Evolutionary conservation across 2,329 filamentous ascomycete genomes (phyloP).

Genomic region (Sarocladium oryzae): DNA sequence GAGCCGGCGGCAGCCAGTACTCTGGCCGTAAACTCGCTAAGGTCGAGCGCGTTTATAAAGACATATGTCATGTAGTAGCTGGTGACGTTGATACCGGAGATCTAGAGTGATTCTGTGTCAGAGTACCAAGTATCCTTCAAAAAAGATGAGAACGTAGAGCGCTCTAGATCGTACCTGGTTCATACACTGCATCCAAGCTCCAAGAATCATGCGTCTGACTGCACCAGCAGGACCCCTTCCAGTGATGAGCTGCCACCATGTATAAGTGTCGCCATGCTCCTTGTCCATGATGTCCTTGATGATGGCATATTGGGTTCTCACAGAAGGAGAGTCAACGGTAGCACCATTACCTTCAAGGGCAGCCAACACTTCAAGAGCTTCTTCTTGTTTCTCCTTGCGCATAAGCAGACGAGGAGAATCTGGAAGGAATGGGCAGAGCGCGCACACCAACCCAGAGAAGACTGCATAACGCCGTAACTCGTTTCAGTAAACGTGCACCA

Average conservation of each 20-base stretch:
- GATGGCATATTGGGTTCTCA: constrained; percentile 16
- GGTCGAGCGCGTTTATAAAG: constrained; percentile 8
- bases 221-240: constrained; percentile 22
- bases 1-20: constrained; percentile 13
- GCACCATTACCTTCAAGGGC: constrained; percentile 16
- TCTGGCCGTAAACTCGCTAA: constrained; percentile 9
- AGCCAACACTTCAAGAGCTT: constrained; percentile 15
- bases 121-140: not conserved
- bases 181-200: constrained; percentile 30
- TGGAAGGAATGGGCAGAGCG: constrained; percentile 15
- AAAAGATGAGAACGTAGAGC: not conserved
- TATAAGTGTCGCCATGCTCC: constrained; percentile 36
- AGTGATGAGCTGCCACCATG: constrained; percentile 36
- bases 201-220: constrained; percentile 21
- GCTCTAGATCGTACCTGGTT: not conserved
- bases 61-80: constrained; percentile 21
- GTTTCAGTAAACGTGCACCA: too few relatives aligned
- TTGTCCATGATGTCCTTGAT: constrained; percentile 24
- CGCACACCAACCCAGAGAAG: constrained; percentile 24
- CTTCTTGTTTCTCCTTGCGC: constrained; percentile 15
- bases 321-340: constrained; percentile 17
- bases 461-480: constrained; percentile 11
- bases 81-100: constrained; percentile 21
- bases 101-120: constrained; percentile 1
- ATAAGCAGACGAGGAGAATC: constrained; percentile 18